These are phyloP conservation scores for Sporothrix humicola DNA, from an alignment of 2,329 filamentous ascomycete genomes.

Conservation along the genomic window DNA sequence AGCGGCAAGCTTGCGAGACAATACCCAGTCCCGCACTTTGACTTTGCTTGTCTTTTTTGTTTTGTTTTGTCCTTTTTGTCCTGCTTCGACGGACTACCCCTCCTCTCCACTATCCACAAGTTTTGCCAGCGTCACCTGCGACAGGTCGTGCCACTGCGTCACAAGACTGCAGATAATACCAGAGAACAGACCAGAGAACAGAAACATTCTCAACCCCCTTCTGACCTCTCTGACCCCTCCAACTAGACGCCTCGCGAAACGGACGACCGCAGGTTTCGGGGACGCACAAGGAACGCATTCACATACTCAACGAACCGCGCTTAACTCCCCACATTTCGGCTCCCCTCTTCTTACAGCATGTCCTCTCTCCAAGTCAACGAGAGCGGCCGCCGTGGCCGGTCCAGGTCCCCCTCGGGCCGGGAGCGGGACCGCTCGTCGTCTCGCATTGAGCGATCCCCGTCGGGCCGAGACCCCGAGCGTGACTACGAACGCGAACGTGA, in stretches of 20 bases:
- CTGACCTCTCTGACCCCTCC: background rate
- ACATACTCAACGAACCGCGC: too few relatives aligned
- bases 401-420: constrained; percentile 53
- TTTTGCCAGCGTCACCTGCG: background rate
- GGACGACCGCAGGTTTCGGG: background rate
- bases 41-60: background rate
- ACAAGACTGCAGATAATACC: constrained; percentile 6
- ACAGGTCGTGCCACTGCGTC: constrained; percentile 26
- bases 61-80: background rate
- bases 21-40: background rate
- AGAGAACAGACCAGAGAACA: background rate
- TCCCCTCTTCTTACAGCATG: constrained; percentile 47
- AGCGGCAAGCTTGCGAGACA: constrained; percentile 10
- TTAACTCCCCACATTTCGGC: background rate
- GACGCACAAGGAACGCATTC: constrained; percentile 2
- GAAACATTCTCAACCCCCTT: background rate
- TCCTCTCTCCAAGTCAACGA: constrained; percentile 57
- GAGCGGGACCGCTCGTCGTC: constrained; percentile 43
- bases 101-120: background rate
- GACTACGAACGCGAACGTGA: constrained; percentile 48
- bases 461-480: constrained; percentile 39
- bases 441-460: constrained; percentile 35
- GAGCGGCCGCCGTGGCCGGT: constrained; percentile 52
- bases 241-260: background rate
- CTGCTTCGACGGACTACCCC: background rate